Base-by-base conservation (phyloP, 108 stramenopile genomes). In the Cyclotella choctawhatcheeana region DNA sequence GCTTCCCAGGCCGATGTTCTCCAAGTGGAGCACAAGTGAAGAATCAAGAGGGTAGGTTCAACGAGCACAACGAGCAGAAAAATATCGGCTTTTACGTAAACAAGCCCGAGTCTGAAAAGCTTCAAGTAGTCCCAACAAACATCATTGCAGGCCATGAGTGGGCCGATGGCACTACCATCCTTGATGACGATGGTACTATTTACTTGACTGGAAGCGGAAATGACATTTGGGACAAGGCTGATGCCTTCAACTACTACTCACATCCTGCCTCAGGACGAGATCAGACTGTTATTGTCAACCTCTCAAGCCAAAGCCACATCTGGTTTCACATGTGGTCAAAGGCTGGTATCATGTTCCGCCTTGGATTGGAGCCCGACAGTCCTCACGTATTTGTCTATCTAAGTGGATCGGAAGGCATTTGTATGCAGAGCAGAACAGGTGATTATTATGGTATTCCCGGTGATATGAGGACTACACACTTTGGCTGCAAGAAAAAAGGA, bases 171-270 rank as follows among this genome's bases (percentile, higher is more conserved):
- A 44, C 55, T 35, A 63, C 73, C 16, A 10, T 64, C 0, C 2
- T 29, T 21, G 52, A 34, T 56, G 26, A 60, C 24, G 69, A 70
- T 35, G 60, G 50, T 0, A 54, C 50, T 35, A 53, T 76, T 7
- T 70, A 76, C 60, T 62, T 71, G 75, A 76, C 69, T 35, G 75
- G 69, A 16, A 13, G 43, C 2, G 75, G 75, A 24, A 3, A 59
- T 26, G 75, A 76, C 48, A 76, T 76, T 34, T 75, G 68, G 67
- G 16, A 5, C n/a, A 16, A 16, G 12, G 13, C 22, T 33, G 75
- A 76, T 53, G 75, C 70, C 30, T 76, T 76, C 44, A 76, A 70
- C 62, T 76, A 50, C 69, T 52, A 48, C 18, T 45, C 68, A 4
- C 26, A 76, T 12, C 7, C 37, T 7, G 68, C 17, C 8, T 17